Conservation (phyloP, 2,329 filamentous ascomycete species). For the Xylaria hypoxylon region DNA sequence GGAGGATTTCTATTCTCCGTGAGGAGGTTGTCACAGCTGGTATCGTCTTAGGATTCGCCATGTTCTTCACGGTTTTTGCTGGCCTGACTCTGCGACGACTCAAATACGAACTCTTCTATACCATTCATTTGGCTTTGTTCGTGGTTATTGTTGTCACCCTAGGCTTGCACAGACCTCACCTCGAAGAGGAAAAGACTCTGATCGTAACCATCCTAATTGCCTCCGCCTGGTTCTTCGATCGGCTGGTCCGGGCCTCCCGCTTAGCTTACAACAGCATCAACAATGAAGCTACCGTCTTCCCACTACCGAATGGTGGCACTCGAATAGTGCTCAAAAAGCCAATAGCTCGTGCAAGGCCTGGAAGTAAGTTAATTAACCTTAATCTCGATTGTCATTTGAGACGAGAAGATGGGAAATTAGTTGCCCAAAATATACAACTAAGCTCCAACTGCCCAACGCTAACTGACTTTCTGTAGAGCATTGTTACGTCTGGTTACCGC, state of each 20-base stretch:
- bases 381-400: background rate
- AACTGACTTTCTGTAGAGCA: slow-evolving; percentile 55
- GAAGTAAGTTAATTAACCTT: slow-evolving; percentile 49
- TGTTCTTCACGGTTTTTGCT: slow-evolving; percentile 54
- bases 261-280: slow-evolving; percentile 54
- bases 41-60: slow-evolving; percentile 53
- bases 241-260: slow-evolving; percentile 55
- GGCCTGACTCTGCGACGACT: slow-evolving; percentile 51
- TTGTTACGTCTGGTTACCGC: slow-evolving; percentile 73
- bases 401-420: background rate
- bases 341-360: slow-evolving; percentile 58
- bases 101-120: slow-evolving; percentile 62
- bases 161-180: slow-evolving; percentile 58
- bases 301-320: slow-evolving; percentile 59
- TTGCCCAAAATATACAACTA: background rate
- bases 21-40: slow-evolving; percentile 51
- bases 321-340: slow-evolving; percentile 62
- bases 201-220: slow-evolving; percentile 55
- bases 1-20: slow-evolving; percentile 43
- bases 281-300: slow-evolving; percentile 56
- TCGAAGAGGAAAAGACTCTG: slow-evolving; percentile 52
- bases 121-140: slow-evolving; percentile 58
- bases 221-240: slow-evolving; percentile 59
- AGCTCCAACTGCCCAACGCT: background rate
- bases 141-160: slow-evolving; percentile 56